phyloP scores from a whole-genome alignment of 2,329 filamentous ascomycete genomes.

The Gnomoniopsis smithogilvyi region DNA sequence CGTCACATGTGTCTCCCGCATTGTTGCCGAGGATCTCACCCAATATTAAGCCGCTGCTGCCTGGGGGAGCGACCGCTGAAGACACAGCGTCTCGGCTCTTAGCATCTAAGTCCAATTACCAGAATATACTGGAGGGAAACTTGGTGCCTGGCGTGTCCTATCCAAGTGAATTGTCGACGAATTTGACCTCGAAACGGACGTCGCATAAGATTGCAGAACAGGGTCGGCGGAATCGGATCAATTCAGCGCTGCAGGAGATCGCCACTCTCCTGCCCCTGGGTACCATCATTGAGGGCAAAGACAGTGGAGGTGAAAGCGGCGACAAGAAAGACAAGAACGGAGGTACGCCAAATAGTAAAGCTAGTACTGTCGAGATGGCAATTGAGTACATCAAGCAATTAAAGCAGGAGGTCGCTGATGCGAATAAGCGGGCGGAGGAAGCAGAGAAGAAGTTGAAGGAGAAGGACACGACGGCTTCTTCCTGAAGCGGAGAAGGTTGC shows the following conservation, averaged over 20 bases:
- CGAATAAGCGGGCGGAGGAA: conserved; percentile 59
- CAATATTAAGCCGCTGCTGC: conserved; percentile 87
- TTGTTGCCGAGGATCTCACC: conserved; percentile 87
- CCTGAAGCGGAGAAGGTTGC: not conserved
- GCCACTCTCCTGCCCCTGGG: conserved; percentile 70
- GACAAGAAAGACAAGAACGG: conserved; percentile 41
- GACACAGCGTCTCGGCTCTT: conserved; percentile 70
- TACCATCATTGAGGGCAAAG: conserved; percentile 26
- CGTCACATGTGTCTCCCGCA: conserved; percentile 80
- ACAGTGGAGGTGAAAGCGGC: conserved; percentile 41
- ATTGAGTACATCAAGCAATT: conserved; percentile 92
- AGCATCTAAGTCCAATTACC: conserved; percentile 95
- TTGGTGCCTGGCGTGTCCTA: conserved; percentile 87
- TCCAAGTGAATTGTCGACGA: conserved; percentile 85
- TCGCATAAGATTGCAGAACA: conserved; percentile 98
- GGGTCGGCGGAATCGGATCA: conserved; percentile 91
- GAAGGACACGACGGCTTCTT: not conserved
- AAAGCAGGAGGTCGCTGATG: conserved; percentile 67
- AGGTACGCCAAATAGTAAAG: conserved; percentile 77
- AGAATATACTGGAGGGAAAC: conserved; percentile 93
- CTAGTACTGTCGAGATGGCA: conserved; percentile 94
- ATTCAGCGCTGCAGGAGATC: conserved; percentile 88
- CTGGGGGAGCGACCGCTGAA: conserved; percentile 53
- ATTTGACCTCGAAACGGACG: conserved; percentile 91
- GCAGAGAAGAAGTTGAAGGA: conserved; percentile 58